These are phyloP conservation scores for Cinchona pubescens DNA, from an alignment of 257 asterid genomes.

Conservation along the genomic window DNA sequence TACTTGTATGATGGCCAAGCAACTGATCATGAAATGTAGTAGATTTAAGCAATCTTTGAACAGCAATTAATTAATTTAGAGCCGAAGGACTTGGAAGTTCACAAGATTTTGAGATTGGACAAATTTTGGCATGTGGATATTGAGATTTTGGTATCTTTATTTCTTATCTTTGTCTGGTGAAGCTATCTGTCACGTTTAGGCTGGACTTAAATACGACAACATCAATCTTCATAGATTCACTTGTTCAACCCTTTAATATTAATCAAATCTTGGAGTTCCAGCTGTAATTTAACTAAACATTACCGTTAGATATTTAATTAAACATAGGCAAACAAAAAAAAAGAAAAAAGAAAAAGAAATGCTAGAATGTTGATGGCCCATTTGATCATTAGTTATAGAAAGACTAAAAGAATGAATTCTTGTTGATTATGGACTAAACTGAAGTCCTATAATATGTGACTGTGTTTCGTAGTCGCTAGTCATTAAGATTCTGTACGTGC, in stretches of 20 bases:
- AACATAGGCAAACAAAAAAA: neutral
- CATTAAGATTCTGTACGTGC: neutral
- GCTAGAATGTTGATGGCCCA: no score
- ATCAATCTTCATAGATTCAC: constrained; percentile 49
- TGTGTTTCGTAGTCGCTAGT: no score
- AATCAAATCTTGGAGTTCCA: constrained; percentile 15
- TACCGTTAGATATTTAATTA: neutral
- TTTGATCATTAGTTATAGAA: neutral
- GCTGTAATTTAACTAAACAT: constrained; percentile 17
- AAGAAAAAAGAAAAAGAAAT: no score
- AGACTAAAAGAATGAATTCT: neutral
- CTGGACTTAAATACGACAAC: constrained; percentile 34
- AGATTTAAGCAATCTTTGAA: constrained; percentile 14
- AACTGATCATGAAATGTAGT: constrained; percentile 1
- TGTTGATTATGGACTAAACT: no score
- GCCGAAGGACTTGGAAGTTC: neutral
- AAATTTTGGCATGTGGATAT: constrained; percentile 41
- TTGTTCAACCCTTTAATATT: constrained; percentile 27
- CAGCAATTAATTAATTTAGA: neutral
- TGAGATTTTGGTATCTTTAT: constrained; percentile 29
- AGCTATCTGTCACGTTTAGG: constrained; percentile 12
- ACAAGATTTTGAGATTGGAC: constrained; percentile 8
- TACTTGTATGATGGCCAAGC: neutral
- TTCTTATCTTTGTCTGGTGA: neutral
- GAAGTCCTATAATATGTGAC: no score